Evolutionary conservation across 2,329 filamentous ascomycete species (phyloP).

Genomic region (Fusarium verticillioides): DNA sequence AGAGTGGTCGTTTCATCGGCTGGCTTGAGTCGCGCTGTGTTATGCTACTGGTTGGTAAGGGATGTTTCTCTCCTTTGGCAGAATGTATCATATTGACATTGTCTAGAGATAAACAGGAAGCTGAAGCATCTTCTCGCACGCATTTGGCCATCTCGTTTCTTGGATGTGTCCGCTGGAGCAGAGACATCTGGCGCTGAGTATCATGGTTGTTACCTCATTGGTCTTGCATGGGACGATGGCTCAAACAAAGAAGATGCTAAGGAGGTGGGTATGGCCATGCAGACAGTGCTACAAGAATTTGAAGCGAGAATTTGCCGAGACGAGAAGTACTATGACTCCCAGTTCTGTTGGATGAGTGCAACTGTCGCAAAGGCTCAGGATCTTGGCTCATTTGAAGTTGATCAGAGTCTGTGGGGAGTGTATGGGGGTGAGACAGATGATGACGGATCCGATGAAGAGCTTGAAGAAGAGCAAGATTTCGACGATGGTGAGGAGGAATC

Average conservation of each 20-base stretch:
- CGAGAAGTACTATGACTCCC: conserved; percentile 60
- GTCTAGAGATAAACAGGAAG: conserved; percentile 65
- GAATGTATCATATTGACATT: conserved; percentile 1
- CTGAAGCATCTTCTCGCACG: conserved; percentile 63
- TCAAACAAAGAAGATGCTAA: conserved; percentile 56
- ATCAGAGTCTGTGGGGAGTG: conserved; percentile 61
- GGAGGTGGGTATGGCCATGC: conserved; percentile 56
- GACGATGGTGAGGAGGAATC: conserved; percentile 16
- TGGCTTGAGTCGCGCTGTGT: conserved; percentile 73
- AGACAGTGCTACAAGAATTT: conserved; percentile 58
- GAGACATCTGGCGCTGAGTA: conserved; percentile 58
- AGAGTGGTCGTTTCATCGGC: conserved; percentile 66
- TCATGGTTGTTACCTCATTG: conserved; percentile 71
- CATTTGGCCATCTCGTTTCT: conserved; percentile 72
- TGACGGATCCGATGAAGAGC: conserved; percentile 56
- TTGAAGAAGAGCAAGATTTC: conserved; percentile 49
- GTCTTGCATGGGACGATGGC: conserved; percentile 56
- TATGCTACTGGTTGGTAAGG: conserved; percentile 65
- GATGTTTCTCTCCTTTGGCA: background rate
- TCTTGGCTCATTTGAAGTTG: conserved; percentile 56
- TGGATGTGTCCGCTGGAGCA: conserved; percentile 46
- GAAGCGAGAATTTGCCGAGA: conserved; percentile 59
- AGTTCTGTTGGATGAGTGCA: conserved; percentile 61
- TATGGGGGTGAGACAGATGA: conserved; percentile 48
- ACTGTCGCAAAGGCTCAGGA: conserved; percentile 53